Conservation (phyloP, 306 rosid species). For the Cercis canadensis region DNA sequence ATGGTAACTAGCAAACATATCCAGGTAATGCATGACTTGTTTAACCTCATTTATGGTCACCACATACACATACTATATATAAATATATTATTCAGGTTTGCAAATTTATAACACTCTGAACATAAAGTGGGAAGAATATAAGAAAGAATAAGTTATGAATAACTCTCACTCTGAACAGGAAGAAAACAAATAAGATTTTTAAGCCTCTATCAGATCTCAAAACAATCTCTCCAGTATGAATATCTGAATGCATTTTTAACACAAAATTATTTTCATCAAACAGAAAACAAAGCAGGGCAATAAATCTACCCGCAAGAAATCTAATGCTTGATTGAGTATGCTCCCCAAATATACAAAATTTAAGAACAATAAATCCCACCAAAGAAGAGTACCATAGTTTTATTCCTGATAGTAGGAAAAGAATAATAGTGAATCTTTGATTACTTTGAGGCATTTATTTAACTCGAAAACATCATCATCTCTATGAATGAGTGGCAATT, state of each 20-base stretch:
- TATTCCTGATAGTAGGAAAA: constrained; percentile 1
- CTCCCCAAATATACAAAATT: not conserved
- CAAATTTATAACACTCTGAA: too few species aligned
- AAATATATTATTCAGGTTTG: too few species aligned
- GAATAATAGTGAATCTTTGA: not conserved
- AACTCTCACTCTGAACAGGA: not conserved
- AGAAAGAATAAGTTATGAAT: too few species aligned
- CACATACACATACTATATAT: too few species aligned
- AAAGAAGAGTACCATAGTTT: not conserved
- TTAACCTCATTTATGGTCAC: not conserved
- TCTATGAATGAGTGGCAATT: not conserved
- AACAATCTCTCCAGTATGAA: too few species aligned
- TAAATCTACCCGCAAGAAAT: not conserved
- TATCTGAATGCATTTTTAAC: not conserved
- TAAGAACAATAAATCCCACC: not conserved
- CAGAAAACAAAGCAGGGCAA: not conserved
- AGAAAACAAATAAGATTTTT: too few species aligned
- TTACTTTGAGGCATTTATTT: not conserved
- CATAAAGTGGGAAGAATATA: too few species aligned
- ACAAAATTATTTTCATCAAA: not conserved
- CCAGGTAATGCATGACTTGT: not conserved
- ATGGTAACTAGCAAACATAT: too few species aligned
- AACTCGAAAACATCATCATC: not conserved
- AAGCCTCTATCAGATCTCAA: not conserved
- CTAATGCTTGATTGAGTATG: not conserved